Base-by-base conservation (phyloP, 2,329 filamentous ascomycete genomes). In the Xylariaceae sp. region DNA sequence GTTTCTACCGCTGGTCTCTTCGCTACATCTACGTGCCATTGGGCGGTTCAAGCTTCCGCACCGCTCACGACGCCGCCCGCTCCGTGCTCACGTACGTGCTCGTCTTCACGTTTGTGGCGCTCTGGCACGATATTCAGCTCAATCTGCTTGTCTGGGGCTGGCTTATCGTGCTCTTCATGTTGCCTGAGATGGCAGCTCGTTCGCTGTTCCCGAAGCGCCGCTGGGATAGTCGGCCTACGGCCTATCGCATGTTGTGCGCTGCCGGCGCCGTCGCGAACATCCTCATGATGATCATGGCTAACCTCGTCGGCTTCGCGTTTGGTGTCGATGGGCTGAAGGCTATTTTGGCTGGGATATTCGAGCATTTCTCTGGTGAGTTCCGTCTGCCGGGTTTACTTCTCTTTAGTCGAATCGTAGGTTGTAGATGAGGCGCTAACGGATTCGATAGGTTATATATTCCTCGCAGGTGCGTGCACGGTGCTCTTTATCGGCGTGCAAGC, bases 101-200 rank as follows among this genome's bases (percentile, higher is more conserved):
- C 4, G 91, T 96, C 28, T 99, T 99, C 72, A 97, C 92, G 0
- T 99, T 99, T 69, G 95, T 99, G 21, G 96, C 95, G 0, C 80
- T 99, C 24, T 99, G 95, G 95, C 95, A 99, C 75, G 95, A 99
- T 68, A 96, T 99, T 69, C 89, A 96, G 75, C 83, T 98, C 26
- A 86, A 89, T 8, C 80, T 99, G 34, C 82, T 99, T 28, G 89
- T 96, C 73, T 99, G 95, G 95, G 94, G 95, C 24, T 99, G 95
- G 95, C 82, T 99, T 34, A 87, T 99, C 62, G 93, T 96, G 0
- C 77, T 98, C 21, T 99, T 99, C 75, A 91, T 99, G 73, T 73
- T 97, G 6, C 95, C 95, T 0, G 95, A 99, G 78, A 85, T 94
- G 65, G 77, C 90, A 6, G 92, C 87, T 0, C 79, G 80, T 0